phyloP scores from a whole-genome alignment of 257 asterid genomes.

The Fraxinus cuspidata region DNA sequence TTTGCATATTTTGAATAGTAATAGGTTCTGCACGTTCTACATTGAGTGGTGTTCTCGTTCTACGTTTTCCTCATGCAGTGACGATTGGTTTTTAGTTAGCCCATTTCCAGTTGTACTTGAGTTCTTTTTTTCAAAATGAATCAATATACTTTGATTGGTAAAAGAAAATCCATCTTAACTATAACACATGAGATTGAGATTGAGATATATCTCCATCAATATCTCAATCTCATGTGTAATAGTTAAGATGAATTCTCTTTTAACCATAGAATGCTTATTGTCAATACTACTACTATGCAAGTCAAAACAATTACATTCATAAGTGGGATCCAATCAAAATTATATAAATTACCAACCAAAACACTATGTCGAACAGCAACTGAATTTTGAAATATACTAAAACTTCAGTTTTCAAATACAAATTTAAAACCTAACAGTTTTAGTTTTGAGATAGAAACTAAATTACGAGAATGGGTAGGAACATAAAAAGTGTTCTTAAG shows the following conservation, averaged over 20 bases:
- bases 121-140: no score
- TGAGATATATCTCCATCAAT: background rate
- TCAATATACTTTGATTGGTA: no score
- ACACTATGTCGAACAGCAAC: background rate
- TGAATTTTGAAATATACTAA: background rate
- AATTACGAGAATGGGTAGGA: background rate
- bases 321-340: background rate
- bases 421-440: background rate
- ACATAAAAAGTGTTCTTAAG: background rate
- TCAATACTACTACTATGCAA: background rate
- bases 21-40: background rate
- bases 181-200: no score
- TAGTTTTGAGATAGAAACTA: slow-evolving; percentile 1
- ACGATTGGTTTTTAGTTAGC: background rate
- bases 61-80: no score
- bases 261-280: background rate
- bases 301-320: background rate
- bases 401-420: background rate
- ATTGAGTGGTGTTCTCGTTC: background rate
- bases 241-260: background rate
- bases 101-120: background rate
- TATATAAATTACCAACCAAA: background rate
- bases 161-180: background rate
- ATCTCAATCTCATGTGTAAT: background rate
- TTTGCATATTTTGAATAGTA: no score